Conservation (phyloP, 805 yeast species). For the Metschnikowia corniflorae region DNA sequence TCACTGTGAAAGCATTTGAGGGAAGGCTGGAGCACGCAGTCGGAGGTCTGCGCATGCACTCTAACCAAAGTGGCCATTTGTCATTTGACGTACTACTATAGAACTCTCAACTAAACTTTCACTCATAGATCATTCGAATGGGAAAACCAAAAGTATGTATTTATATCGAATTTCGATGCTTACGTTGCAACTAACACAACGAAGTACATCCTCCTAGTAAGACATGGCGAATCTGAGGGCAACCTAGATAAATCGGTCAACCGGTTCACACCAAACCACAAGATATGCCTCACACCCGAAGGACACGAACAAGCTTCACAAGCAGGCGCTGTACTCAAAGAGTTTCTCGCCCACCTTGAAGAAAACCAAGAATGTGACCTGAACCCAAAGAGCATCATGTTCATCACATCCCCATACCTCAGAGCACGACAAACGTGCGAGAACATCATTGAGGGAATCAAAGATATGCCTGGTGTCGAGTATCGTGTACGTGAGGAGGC, state of each 20-base stretch:
- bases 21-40: conserved; percentile 10
- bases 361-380: conserved; percentile 1
- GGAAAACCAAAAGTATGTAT: conserved; percentile 34
- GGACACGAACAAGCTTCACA: conserved; percentile 64
- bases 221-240: conserved; percentile 94
- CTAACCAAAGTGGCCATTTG: too few species aligned
- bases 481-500: conserved; percentile 80
- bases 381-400: conserved; percentile 46
- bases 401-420: conserved; percentile 83
- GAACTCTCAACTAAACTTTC: too few species aligned
- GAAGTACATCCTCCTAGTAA: conserved; percentile 70
- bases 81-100: too few species aligned
- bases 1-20: too few species aligned
- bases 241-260: conserved; percentile 83
- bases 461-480: conserved; percentile 38
- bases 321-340: conserved; percentile 55
- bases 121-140: too few species aligned
- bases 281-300: conserved; percentile 63
- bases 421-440: conserved; percentile 83
- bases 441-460: conserved; percentile 58
- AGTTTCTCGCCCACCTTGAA: conserved; percentile 35
- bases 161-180: too few species aligned
- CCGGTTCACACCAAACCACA: conserved; percentile 73
- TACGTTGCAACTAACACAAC: conserved; percentile 10
- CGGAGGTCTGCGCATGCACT: not conserved